Percentiles rank a stretch among this genome's conserved stretches.
Evolutionary conservation across 805 yeast genomes (phyloP).

Genomic region (Saturnispora silvae): DNA sequence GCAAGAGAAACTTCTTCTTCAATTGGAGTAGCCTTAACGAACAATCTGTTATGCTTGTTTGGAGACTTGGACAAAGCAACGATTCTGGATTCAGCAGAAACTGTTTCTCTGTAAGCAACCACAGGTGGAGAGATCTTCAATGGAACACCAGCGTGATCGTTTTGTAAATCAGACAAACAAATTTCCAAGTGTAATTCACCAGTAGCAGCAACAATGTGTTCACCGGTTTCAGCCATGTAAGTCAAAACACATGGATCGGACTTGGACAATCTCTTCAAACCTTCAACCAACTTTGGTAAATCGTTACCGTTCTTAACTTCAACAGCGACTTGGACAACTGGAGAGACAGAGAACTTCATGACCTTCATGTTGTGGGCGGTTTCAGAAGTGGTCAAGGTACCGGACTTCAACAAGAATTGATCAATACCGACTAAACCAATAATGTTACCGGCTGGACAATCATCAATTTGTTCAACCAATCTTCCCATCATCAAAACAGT

Average conservation of each 20-base stretch:
- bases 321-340: slow-evolving; percentile 99
- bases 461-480: slow-evolving; percentile 94
- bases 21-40: slow-evolving; percentile 93
- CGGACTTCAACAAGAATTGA: slow-evolving; percentile 98
- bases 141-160: slow-evolving; percentile 99
- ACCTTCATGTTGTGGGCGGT: slow-evolving; percentile 99
- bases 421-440: slow-evolving; percentile 99
- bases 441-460: slow-evolving; percentile 99
- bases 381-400: slow-evolving; percentile 96
- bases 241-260: slow-evolving; percentile 98
- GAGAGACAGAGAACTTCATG: slow-evolving; percentile 99
- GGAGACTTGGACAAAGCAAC: slow-evolving; percentile 97
- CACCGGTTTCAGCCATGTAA: slow-evolving; percentile 88
- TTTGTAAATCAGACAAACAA: slow-evolving; percentile 89
- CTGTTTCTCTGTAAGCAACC: slow-evolving; percentile 98
- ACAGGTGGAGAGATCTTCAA: slow-evolving; percentile 96
- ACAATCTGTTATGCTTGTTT: slow-evolving; percentile 99
- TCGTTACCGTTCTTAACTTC: slow-evolving; percentile 99
- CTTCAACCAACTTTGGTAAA: slow-evolving; percentile 98
- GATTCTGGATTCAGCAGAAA: slow-evolving; percentile 86
- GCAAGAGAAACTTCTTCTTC: slow-evolving; percentile 88
- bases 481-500: slow-evolving; percentile 99
- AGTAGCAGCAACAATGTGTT: slow-evolving; percentile 98
- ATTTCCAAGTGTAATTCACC: slow-evolving; percentile 99
- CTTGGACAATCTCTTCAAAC: slow-evolving; percentile 99